Conservation (phyloP, 352 stramenopile genomes). For the Aphanomyces euteiches region DNA sequence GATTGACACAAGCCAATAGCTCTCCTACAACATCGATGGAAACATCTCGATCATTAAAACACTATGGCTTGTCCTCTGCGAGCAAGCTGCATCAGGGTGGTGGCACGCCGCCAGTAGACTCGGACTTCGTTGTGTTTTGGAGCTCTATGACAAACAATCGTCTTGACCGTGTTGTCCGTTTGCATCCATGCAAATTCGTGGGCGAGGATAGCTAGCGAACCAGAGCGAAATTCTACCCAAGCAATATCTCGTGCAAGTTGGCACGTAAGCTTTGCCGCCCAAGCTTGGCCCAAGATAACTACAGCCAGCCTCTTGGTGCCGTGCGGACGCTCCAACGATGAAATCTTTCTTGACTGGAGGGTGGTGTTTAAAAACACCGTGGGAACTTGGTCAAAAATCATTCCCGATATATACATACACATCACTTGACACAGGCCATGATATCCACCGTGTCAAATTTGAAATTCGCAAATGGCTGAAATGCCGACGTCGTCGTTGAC, state of each 20-base stretch:
- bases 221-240: neutral
- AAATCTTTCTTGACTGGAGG: conserved; percentile 37
- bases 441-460: conserved; percentile 82
- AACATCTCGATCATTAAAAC: too few species aligned
- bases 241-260: neutral
- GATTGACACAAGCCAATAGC: too few species aligned
- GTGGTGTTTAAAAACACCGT: conserved; percentile 87
- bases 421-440: conserved; percentile 83
- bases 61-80: too few species aligned
- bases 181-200: too few species aligned
- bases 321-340: neutral
- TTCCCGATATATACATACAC: conserved; percentile 30
- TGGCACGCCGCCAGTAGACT: too few species aligned
- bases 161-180: too few species aligned
- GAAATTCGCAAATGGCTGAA: conserved; percentile 57
- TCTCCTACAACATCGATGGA: too few species aligned
- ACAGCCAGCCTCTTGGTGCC: neutral
- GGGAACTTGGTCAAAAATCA: conserved; percentile 33
- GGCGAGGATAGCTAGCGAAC: too few species aligned
- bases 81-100: too few species aligned
- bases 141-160: too few species aligned
- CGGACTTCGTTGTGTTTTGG: too few species aligned
- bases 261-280: neutral
- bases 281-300: neutral
- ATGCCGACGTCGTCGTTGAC: conserved; percentile 40